Percentiles rank a stretch among this genome's conserved stretches.
Evolutionary conservation across 2,329 filamentous ascomycete species (phyloP).

Genomic region (Xylaria sp.): DNA sequence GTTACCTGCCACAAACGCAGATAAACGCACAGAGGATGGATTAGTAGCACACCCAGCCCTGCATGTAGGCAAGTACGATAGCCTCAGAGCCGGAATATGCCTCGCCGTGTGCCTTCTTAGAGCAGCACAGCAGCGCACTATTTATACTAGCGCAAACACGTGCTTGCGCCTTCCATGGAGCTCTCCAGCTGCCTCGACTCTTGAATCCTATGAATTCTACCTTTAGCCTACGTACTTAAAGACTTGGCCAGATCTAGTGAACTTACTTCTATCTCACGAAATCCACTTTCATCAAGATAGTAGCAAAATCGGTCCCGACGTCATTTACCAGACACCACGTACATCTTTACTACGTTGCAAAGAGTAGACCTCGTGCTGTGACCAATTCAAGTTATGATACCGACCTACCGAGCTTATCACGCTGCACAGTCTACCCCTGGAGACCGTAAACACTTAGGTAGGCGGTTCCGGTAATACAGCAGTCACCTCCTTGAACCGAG

Average conservation of each 20-base stretch:
- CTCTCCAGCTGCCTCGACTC: not conserved
- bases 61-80: not conserved
- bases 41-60: no score
- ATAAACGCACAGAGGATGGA: no score
- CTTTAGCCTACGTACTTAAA: not conserved
- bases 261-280: not conserved
- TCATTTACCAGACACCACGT: not conserved
- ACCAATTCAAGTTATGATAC: not conserved
- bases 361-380: not conserved
- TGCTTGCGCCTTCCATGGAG: slow-evolving; percentile 13
- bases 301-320: not conserved
- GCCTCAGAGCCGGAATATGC: slow-evolving; percentile 13
- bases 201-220: not conserved
- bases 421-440: not conserved
- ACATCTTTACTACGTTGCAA: not conserved
- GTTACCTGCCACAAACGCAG: no score
- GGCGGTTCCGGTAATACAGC: no score
- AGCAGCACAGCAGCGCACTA: slow-evolving; percentile 4
- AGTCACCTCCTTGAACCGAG: not conserved
- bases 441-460: not conserved
- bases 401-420: not conserved
- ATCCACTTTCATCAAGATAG: not conserved
- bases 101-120: slow-evolving; percentile 19
- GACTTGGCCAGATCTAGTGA: not conserved
- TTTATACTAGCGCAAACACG: slow-evolving; percentile 22